These are phyloP conservation scores for Pseudopediastrum boryanum DNA, from an alignment of 139 green algal genomes.

Conservation along the genomic window DNA sequence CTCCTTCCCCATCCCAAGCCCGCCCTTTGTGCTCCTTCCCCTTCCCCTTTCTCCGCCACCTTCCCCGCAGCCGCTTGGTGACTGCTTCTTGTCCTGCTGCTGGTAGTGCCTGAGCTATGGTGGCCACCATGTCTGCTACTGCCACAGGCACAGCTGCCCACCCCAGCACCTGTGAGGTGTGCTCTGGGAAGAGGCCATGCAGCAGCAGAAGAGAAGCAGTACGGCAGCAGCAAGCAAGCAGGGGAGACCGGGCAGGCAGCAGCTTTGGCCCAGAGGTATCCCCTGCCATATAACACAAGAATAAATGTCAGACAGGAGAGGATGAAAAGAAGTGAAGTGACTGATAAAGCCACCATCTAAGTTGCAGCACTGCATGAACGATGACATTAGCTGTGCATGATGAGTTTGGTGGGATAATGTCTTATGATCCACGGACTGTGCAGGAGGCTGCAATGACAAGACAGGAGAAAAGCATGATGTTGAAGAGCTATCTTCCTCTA, in stretches of 20 bases:
- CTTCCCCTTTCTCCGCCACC: not conserved
- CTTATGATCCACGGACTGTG: not conserved
- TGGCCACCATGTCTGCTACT: conserved; percentile 6
- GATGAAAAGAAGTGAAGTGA: not conserved
- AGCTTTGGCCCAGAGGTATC: not conserved
- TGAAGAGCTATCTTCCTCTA: not conserved
- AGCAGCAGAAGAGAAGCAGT: conserved; percentile 9
- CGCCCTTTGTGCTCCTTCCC: not conserved
- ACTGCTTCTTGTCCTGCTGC: not conserved
- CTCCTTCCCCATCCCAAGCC: not conserved
- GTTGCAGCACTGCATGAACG: not conserved
- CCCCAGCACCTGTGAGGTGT: not conserved
- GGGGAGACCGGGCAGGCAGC: conserved; percentile 10
- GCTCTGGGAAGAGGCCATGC: conserved; percentile 26
- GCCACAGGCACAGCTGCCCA: conserved; percentile 21
- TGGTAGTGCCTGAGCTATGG: not conserved
- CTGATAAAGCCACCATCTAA: not conserved
- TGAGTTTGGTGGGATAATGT: not conserved
- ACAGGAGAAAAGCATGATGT: not conserved
- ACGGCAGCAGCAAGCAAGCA: conserved; percentile 4
- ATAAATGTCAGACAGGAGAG: too few relatives aligned
- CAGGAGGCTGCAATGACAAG: not conserved
- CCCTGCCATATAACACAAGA: not conserved
- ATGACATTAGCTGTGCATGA: not conserved
- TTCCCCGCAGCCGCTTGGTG: not conserved